Conservation (phyloP, 768 basidiomycete species). For the Kwoniella mangroviensis region DNA sequence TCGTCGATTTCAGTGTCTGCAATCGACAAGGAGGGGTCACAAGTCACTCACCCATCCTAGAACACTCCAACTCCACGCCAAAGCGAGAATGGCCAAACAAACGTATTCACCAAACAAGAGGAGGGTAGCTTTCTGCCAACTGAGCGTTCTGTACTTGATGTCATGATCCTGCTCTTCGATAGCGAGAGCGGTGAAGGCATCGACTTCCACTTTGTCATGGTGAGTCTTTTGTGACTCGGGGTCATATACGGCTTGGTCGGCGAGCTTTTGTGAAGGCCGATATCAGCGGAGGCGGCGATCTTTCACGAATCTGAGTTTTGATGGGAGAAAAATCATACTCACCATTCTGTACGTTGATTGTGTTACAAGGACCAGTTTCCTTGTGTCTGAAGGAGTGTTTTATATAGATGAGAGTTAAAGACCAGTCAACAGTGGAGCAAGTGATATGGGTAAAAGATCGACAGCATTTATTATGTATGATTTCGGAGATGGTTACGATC, state of each 20-base stretch:
- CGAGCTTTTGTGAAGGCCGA: constrained; percentile 12
- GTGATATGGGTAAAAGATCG: neutral
- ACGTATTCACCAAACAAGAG: constrained; percentile 53
- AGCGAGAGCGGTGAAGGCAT: constrained; percentile 40
- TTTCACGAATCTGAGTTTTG: neutral
- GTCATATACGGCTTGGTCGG: constrained; percentile 15
- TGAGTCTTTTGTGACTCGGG: constrained; percentile 3
- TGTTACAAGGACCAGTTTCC: neutral
- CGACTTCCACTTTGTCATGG: constrained; percentile 29
- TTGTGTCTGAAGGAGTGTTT: neutral
- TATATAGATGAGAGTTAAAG: neutral
- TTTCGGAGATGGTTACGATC: neutral
- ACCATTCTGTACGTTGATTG: neutral
- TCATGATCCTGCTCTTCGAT: constrained; percentile 45
- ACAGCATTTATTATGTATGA: neutral
- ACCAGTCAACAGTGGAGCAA: neutral
- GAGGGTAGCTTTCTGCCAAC: constrained; percentile 49
- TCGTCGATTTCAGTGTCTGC: neutral
- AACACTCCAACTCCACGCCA: constrained; percentile 51
- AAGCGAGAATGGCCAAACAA: constrained; percentile 49
- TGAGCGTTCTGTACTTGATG: constrained; percentile 46
- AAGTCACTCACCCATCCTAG: constrained; percentile 40
- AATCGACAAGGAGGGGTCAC: neutral
- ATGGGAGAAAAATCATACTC: neutral
- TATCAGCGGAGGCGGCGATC: neutral